Conservation (phyloP, 495 filamentous ascomycete genomes). For the Pseudoneurospora amorphoporcata region DNA sequence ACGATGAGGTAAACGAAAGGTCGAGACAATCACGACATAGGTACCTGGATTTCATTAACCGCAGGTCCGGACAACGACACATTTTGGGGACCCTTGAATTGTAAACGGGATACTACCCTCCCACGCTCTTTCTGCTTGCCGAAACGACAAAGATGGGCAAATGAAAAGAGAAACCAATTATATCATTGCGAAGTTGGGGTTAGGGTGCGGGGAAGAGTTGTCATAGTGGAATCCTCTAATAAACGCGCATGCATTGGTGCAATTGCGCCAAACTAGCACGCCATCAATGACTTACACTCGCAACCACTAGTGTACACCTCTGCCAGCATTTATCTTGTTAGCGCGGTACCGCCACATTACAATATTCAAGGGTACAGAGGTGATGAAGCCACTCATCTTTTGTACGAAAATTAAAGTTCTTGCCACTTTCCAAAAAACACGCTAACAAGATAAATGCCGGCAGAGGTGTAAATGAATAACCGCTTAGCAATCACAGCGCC, state of each 20-base stretch:
- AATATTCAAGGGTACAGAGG: too few species aligned
- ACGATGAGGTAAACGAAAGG: not conserved
- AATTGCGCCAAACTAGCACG: conserved; percentile 15
- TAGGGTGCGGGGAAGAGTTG: not conserved
- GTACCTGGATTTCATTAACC: not conserved
- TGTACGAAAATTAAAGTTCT: too few species aligned
- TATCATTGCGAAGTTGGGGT: not conserved
- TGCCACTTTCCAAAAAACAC: too few species aligned
- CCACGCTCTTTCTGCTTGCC: not conserved
- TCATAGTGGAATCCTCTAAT: not conserved
- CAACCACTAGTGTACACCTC: not conserved
- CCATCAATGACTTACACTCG: conserved; percentile 8
- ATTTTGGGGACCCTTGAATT: not conserved
- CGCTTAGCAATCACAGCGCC: not conserved
- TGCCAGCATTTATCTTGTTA: too few species aligned
- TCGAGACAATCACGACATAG: not conserved
- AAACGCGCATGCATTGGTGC: conserved; percentile 1
- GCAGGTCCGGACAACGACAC: not conserved
- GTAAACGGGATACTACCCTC: not conserved
- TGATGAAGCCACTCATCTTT: too few species aligned
- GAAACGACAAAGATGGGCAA: not conserved
- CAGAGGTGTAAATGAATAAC: not conserved
- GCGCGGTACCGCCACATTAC: too few species aligned
- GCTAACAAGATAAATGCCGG: too few species aligned
- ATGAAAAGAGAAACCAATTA: not conserved